Percentiles rank a stretch among this genome's conserved stretches.
Evolutionary conservation across 2,329 filamentous ascomycete genomes (phyloP).

Genomic region (Mycosphaerella sp.): DNA sequence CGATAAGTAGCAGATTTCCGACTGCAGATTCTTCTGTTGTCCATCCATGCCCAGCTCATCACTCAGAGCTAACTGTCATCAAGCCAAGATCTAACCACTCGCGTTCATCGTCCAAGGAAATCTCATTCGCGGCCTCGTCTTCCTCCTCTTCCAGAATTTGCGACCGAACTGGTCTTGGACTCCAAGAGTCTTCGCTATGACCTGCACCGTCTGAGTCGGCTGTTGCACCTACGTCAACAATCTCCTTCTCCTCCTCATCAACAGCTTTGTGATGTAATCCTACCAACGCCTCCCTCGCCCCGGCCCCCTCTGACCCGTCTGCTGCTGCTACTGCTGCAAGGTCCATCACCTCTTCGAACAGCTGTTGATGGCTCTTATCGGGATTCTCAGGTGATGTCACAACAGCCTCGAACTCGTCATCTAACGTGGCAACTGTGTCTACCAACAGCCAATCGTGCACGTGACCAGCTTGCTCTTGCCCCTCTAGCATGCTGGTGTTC

Average conservation of each 20-base stretch:
- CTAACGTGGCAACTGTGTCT: neutral
- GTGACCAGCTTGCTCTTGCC: neutral
- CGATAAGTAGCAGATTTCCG: too few relatives aligned
- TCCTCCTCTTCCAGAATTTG: neutral
- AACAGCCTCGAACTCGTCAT: too few relatives aligned
- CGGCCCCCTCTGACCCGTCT: neutral
- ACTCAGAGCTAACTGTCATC: too few relatives aligned
- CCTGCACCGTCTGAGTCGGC: neutral
- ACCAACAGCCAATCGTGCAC: neutral
- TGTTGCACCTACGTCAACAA: neutral
- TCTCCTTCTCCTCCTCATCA: neutral
- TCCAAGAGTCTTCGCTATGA: conserved; percentile 7
- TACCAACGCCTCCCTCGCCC: neutral
- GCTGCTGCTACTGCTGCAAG: neutral
- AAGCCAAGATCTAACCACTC: neutral
- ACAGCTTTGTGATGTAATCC: neutral
- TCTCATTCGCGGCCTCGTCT: neutral
- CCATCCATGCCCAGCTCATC: too few relatives aligned
- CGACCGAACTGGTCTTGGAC: neutral
- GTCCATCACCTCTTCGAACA: neutral
- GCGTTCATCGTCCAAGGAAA: neutral
- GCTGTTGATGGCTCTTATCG: neutral
- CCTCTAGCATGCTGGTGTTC: neutral
- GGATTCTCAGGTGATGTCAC: neutral
- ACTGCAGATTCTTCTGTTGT: too few relatives aligned